Evolutionary conservation across 2,329 filamentous ascomycete species (phyloP).

Genomic region (Beauveria sp.): DNA sequence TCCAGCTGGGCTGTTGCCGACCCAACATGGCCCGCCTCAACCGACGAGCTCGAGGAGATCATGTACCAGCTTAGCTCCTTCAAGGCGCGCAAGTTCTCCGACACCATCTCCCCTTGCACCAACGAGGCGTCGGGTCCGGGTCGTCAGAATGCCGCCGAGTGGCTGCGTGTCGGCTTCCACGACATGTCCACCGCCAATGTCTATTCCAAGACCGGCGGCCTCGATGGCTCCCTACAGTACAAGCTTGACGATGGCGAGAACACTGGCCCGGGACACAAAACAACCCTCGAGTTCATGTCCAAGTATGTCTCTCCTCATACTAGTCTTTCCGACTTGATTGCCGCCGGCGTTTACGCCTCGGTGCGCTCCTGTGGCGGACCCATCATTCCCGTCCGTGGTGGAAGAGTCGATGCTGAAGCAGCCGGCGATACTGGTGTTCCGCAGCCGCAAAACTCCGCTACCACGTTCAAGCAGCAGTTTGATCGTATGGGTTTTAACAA

Average conservation of each 20-base stretch:
- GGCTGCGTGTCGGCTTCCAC: constrained; percentile 54
- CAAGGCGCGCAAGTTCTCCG: constrained; percentile 46
- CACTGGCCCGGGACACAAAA: constrained; percentile 45
- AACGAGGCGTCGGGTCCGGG: constrained; percentile 45
- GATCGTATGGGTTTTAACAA: constrained; percentile 47
- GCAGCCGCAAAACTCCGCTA: constrained; percentile 46
- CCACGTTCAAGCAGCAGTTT: constrained; percentile 48
- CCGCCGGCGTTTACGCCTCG: constrained; percentile 49
- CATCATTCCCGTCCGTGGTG: constrained; percentile 42
- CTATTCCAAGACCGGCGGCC: constrained; percentile 40
- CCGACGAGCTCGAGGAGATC: constrained; percentile 57
- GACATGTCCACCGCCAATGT: constrained; percentile 51
- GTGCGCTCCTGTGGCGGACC: constrained; percentile 53
- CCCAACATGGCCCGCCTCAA: constrained; percentile 52
- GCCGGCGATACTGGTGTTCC: constrained; percentile 45
- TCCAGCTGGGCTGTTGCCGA: constrained; percentile 31
- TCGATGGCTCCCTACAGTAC: constrained; percentile 54
- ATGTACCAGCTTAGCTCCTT: constrained; percentile 53
- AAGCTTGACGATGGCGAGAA: constrained; percentile 50
- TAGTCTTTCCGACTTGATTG: constrained; percentile 50
- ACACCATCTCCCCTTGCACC: constrained; percentile 49
- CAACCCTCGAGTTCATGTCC: constrained; percentile 46
- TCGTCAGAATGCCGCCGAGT: constrained; percentile 52
- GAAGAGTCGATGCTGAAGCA: constrained; percentile 45
- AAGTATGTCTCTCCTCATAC: constrained; percentile 43